A percentile compares a stretch with the other conserved stretches of the same genome.
These are phyloP conservation scores for Mrakia frigida DNA, from an alignment of 768 basidiomycete genomes.

Conservation along the genomic window DNA sequence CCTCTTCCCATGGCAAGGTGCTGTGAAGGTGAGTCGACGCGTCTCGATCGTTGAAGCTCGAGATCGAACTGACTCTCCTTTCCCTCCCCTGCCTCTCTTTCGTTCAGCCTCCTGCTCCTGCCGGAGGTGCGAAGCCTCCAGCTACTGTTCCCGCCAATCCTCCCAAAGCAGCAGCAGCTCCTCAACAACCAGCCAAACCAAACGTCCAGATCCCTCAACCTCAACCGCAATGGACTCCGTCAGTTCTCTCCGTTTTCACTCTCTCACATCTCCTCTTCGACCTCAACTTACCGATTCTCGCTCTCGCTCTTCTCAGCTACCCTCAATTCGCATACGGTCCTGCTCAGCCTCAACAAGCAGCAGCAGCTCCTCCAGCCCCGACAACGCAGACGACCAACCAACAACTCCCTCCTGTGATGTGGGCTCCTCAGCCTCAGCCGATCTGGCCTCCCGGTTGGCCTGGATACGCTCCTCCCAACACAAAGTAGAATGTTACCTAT, in stretches of 20 bases:
- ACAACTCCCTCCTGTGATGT: not conserved
- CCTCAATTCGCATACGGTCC: too few relatives aligned
- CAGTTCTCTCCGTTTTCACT: too few relatives aligned
- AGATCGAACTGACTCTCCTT: not conserved
- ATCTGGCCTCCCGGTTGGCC: not conserved
- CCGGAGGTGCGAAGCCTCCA: not conserved
- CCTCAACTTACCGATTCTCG: too few relatives aligned
- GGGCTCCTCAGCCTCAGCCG: not conserved
- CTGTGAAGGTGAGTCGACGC: slow-evolving; percentile 10
- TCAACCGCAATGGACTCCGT: too few relatives aligned
- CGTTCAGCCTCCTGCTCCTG: not conserved
- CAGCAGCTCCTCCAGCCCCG: not conserved
- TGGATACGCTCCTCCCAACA: not conserved
- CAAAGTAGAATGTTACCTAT: too few relatives aligned
- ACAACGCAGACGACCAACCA: not conserved
- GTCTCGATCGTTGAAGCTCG: not conserved
- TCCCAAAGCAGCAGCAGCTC: not conserved
- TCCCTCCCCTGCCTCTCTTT: not conserved
- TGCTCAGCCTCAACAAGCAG: not conserved
- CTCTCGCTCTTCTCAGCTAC: too few relatives aligned
- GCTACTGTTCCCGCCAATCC: not conserved
- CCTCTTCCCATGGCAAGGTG: slow-evolving; percentile 23
- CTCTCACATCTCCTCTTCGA: too few relatives aligned
- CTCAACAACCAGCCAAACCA: not conserved
- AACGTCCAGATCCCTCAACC: not conserved